These are phyloP conservation scores for Amanita thiersii DNA, from an alignment of 768 basidiomycete species.

Conservation along the genomic window DNA sequence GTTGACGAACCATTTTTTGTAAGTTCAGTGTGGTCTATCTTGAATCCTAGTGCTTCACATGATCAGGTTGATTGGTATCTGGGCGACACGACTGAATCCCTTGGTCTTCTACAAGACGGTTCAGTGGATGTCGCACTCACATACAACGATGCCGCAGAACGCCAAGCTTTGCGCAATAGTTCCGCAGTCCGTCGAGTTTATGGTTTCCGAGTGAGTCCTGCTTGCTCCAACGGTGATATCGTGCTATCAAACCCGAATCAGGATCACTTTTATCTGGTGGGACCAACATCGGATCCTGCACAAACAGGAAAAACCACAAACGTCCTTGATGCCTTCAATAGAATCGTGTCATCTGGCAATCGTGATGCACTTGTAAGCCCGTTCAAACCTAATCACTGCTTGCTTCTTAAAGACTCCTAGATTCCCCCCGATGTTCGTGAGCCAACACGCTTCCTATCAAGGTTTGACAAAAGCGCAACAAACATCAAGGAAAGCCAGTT, in stretches of 20 bases:
- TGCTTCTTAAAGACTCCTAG: slow-evolving; percentile 11
- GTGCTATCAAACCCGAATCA: slow-evolving; percentile 11
- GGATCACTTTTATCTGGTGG: slow-evolving; percentile 47
- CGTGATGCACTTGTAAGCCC: slow-evolving; percentile 27
- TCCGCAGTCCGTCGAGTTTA: slow-evolving; percentile 27
- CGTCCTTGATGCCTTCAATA: slow-evolving; percentile 37
- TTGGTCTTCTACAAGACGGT: slow-evolving; percentile 31
- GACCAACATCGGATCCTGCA: slow-evolving; percentile 40
- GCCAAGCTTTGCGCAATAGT: slow-evolving; percentile 21
- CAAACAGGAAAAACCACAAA: slow-evolving; percentile 22
- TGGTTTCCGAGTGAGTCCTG: slow-evolving; percentile 33
- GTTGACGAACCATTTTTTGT: slow-evolving; percentile 25
- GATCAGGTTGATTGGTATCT: slow-evolving; percentile 47
- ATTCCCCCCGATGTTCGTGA: slow-evolving; percentile 20
- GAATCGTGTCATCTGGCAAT: slow-evolving; percentile 37
- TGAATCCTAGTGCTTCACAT: neutral
- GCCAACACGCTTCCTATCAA: slow-evolving; percentile 42
- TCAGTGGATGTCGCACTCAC: slow-evolving; percentile 43
- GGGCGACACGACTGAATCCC: slow-evolving; percentile 46
- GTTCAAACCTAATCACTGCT: neutral
- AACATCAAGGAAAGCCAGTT: slow-evolving; percentile 49
- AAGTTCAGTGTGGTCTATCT: neutral
- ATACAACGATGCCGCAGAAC: slow-evolving; percentile 45
- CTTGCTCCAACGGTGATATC: neutral
- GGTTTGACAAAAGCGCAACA: slow-evolving; percentile 51